Percentiles rank a stretch among this genome's conserved stretches.
phyloP scores from a whole-genome alignment of 768 basidiomycete genomes.

The Leccinum boreale region DNA sequence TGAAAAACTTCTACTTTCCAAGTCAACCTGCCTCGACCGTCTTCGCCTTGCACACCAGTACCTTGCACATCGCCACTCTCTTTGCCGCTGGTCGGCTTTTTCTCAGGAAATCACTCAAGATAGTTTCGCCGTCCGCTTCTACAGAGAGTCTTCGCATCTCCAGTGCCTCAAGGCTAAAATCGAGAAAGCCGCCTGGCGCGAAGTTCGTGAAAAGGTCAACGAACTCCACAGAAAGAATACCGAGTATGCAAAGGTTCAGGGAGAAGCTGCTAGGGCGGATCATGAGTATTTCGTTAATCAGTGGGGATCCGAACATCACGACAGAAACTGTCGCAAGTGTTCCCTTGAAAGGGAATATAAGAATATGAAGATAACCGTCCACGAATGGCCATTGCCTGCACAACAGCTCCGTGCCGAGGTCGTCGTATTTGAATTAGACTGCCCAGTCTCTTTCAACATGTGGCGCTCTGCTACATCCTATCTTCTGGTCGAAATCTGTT shows the following conservation, averaged over 20 bases:
- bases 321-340: neutral
- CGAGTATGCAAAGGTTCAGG: neutral
- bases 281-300: neutral
- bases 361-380: neutral
- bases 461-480: conserved; percentile 44
- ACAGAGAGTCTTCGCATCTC: conserved; percentile 18
- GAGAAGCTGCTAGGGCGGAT: neutral
- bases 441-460: conserved; percentile 38
- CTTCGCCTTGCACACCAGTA: conserved; percentile 28
- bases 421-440: conserved; percentile 41
- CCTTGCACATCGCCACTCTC: conserved; percentile 28
- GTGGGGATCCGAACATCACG: neutral
- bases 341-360: neutral
- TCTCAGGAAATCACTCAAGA: conserved; percentile 4
- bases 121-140: conserved; percentile 37
- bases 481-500: conserved; percentile 37
- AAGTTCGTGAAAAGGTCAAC: neutral
- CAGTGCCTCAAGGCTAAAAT: conserved; percentile 28
- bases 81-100: conserved; percentile 30
- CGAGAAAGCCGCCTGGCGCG: conserved; percentile 2
- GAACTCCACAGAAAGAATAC: neutral
- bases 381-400: conserved; percentile 35
- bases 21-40: conserved; percentile 26
- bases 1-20: conserved; percentile 27
- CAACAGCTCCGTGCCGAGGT: conserved; percentile 19